Conservation (phyloP, 83 land plant species). For the Picea abies region DNA sequence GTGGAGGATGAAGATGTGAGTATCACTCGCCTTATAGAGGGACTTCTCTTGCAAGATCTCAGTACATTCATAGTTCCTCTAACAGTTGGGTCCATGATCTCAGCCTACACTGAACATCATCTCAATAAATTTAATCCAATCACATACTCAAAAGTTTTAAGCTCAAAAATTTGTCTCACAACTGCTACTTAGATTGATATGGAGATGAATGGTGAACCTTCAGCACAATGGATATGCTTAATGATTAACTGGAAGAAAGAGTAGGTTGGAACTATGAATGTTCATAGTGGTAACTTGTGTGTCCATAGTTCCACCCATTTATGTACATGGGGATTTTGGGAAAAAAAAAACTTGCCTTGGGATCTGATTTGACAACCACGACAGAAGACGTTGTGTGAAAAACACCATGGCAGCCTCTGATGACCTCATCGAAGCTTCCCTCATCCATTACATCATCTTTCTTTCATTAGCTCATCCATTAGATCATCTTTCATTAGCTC, state of each 20-base stretch:
- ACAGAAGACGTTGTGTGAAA: constrained; percentile 99
- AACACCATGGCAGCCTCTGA: constrained; percentile 79
- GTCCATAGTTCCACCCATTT: background rate
- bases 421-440: constrained; percentile 86
- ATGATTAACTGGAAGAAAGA: too few relatives aligned
- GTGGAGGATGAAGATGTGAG: constrained; percentile 94
- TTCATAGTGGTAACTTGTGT: background rate
- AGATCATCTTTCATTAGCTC: constrained; percentile 69
- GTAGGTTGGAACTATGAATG: too few relatives aligned
- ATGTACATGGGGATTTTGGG: too few relatives aligned
- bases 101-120: constrained; percentile 29
- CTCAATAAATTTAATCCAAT: too few relatives aligned
- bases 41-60: constrained; percentile 68
- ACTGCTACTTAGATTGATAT: too few relatives aligned
- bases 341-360: background rate
- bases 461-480: too few relatives aligned
- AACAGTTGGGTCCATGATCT: constrained; percentile 68
- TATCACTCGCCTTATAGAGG: constrained; percentile 68
- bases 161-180: too few relatives aligned
- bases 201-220: too few relatives aligned
- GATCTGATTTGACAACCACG: constrained; percentile 12
- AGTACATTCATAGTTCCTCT: constrained; percentile 82
- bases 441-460: too few relatives aligned
- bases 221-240: too few relatives aligned
- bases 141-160: too few relatives aligned